A percentile compares a stretch with the other conserved stretches of the same genome.
phyloP scores from a whole-genome alignment of 2,329 filamentous ascomycete genomes.

The Apiospora hydei region DNA sequence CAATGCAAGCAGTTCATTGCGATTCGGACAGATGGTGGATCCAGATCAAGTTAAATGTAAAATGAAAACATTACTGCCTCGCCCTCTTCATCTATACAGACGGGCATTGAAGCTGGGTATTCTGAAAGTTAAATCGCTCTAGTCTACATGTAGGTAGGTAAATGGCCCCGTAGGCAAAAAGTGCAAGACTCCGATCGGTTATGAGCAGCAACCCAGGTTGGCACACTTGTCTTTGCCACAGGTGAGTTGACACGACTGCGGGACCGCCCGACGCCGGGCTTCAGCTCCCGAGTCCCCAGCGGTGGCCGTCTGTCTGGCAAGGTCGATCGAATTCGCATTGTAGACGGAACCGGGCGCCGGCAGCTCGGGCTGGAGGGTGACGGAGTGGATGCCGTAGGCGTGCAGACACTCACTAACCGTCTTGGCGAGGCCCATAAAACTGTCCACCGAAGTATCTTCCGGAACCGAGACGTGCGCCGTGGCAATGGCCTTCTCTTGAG shows the following conservation, averaged over 20 bases:
- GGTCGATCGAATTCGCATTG: neutral
- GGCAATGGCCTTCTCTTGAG: slow-evolving; percentile 73
- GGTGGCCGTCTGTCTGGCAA: neutral
- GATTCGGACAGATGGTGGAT: neutral
- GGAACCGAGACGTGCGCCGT: slow-evolving; percentile 73
- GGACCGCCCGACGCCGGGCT: neutral
- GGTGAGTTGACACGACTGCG: neutral
- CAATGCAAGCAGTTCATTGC: neutral
- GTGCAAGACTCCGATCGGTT: neutral
- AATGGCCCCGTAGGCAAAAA: neutral
- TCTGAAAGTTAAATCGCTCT: neutral
- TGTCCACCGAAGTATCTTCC: slow-evolving; percentile 60
- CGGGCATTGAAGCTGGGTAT: neutral
- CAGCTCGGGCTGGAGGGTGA: slow-evolving; percentile 73
- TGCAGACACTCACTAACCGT: slow-evolving; percentile 74
- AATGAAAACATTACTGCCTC: neutral
- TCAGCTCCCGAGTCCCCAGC: neutral
- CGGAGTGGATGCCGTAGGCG: slow-evolving; percentile 75
- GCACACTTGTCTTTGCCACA: slow-evolving; percentile 5
- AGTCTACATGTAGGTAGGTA: neutral
- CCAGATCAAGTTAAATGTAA: neutral
- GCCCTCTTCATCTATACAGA: neutral
- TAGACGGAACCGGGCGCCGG: slow-evolving; percentile 25
- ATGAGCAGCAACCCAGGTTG: slow-evolving; percentile 8
- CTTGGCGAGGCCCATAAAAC: slow-evolving; percentile 67